Conservation (phyloP, 441 rosid species). For the Brassica hybrid region DNA sequence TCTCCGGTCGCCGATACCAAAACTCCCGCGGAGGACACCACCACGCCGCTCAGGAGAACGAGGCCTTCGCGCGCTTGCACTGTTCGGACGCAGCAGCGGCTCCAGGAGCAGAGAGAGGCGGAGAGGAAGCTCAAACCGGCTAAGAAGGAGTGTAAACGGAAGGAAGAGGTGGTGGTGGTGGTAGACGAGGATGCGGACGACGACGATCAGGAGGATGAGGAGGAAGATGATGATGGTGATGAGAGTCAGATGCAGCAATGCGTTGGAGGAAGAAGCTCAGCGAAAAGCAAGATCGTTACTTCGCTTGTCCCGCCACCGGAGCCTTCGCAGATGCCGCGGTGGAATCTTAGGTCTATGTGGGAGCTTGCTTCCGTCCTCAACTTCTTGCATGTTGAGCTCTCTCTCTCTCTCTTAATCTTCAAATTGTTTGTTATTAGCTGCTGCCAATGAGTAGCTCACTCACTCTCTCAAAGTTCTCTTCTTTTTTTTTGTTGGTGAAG, state of each 20-base stretch:
- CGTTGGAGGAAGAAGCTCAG: constrained; percentile 46
- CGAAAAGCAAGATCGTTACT: constrained; percentile 62
- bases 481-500: constrained; percentile 47
- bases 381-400: constrained; percentile 91
- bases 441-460: constrained; percentile 27
- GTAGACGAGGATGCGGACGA: constrained; percentile 38
- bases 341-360: constrained; percentile 99
- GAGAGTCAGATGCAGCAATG: constrained; percentile 63
- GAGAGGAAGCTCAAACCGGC: constrained; percentile 50
- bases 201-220: constrained; percentile 41
- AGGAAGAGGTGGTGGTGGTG: constrained; percentile 8
- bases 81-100: constrained; percentile 72
- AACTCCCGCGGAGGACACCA: constrained; percentile 39
- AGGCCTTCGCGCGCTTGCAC: constrained; percentile 98
- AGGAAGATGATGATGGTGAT: constrained; percentile 47
- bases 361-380: constrained; percentile 93
- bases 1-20: constrained; percentile 28
- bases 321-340: constrained; percentile 79
- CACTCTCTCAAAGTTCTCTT: not conserved
- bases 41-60: constrained; percentile 51
- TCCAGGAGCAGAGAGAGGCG: constrained; percentile 55
- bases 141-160: constrained; percentile 51
- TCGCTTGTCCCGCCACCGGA: constrained; percentile 76
- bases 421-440: constrained; percentile 22
- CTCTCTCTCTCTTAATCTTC: not conserved